phyloP scores from a whole-genome alignment of 2,329 filamentous ascomycete species.

The Triangularia setosa region DNA sequence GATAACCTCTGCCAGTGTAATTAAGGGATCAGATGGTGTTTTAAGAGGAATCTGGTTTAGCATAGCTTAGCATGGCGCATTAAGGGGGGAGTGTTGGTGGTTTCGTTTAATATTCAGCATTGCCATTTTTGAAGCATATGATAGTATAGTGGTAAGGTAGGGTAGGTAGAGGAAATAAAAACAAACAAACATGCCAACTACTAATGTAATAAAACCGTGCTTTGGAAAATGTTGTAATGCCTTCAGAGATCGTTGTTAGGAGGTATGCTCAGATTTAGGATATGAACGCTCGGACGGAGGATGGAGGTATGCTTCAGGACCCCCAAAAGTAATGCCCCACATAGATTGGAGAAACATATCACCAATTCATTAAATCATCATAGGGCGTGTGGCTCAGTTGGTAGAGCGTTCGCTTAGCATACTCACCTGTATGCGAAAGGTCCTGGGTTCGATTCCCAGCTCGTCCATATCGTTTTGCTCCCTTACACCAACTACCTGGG shows the following conservation, averaged over 20 bases:
- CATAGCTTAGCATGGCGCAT: neutral
- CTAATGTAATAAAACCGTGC: no score
- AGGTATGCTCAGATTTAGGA: no score
- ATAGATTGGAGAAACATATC: neutral
- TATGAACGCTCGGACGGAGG: neutral
- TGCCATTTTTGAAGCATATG: neutral
- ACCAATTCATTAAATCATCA: neutral
- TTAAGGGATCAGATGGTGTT: no score
- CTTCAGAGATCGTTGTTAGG: no score
- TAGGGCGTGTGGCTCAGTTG: conserved; percentile 25
- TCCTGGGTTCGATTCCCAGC: conserved; percentile 27
- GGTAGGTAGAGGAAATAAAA: no score
- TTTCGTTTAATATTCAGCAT: neutral
- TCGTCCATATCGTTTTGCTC: conserved; percentile 14
- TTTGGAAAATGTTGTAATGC: no score
- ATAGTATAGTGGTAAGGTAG: neutral
- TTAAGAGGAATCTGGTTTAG: neutral
- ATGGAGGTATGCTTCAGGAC: neutral
- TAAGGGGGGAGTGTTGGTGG: neutral
- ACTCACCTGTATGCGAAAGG: conserved; percentile 18
- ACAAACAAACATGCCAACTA: no score
- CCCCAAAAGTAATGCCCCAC: neutral
- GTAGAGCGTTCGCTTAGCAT: conserved; percentile 25
- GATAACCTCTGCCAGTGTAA: no score
- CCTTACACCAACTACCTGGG: neutral